Evolutionary conservation across 352 stramenopile genomes (phyloP), one percentile per base, ranked within the genome.

Genomic region (Phytophthora brassicae): DNA sequence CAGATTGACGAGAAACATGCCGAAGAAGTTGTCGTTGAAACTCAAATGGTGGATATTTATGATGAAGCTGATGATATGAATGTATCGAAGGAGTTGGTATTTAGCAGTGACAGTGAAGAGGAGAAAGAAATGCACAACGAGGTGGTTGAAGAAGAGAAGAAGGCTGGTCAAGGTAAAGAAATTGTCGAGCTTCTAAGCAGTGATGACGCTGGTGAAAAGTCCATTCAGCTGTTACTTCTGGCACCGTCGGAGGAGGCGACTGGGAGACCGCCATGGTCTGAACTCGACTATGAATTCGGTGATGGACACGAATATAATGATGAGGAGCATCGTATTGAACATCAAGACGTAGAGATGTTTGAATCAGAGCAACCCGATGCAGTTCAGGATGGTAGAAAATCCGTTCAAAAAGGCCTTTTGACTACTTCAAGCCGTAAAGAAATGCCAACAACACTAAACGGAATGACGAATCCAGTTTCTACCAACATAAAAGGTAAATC

Each of bases 61-160:
- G 72, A 62, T 44, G 60, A 65, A 35, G 71, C 53, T 26, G 67
- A 74, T 44, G 63, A 74, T n/a, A 61, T 71, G 17, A 59, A 67
- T 35, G 72, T 74, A 11, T 73, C 58, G 1, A 81, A 82, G 58
- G 49, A 74, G n/a, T 47, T 84, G 16, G 48, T 63, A 2, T 84
- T 82, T 20, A 73, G 49, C 20, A 80, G 72, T 49, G 72, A 83
- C 38, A 84, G 58, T 19, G 70, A 79, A 12, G 50, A 47, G 14
- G 38, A 70, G 12, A 68, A 79, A 7, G 45, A 60, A 9, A 52
- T 72, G 39, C 29, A 66, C 9, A 63, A 61, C 20, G 47, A 75
- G 19, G 42, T 55, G 33, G 46, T 58, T 33, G 42, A 66, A 42
- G 42, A 64, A 3, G 29, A 3, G 41, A 13, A 44, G 16, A 44